Evolutionary conservation across 164 flowering plant genomes (phyloP), one percentile per base, ranked within the genome.

Genomic region (Macadamia integrifolia): DNA sequence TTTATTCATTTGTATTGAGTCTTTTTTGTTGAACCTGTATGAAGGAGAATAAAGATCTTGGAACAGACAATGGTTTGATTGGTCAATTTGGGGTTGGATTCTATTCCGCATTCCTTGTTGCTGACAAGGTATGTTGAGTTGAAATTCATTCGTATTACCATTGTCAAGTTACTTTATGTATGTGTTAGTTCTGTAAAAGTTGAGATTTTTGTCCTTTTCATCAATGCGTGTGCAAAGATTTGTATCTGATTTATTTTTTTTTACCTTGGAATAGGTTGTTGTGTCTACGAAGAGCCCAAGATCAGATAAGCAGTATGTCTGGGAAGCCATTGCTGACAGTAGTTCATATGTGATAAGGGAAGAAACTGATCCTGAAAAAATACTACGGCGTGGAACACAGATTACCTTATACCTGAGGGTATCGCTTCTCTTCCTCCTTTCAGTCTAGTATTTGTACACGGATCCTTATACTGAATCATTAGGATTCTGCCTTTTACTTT

Each of bases 71-170:
- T 74, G 74, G 95, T 65, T 80, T 94, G 78, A 92, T 94, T 76
- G 98, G 98, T 74, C 97, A 92, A 77, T 94, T 94, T 81, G 98
- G 98, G 78, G 98, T 94, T 76, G 98, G 98, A 1, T 94, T 94
- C 77, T 94, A 94, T 74, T 94, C 98, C 66, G 93, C 98, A 17
- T 94, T 94, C 77, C 80, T 94, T 66, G 97, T 94, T 58, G 91
- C 98, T 68, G 90, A 94, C 18, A 94, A 76, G 95, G 98, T 88
- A 62, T 49, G 9, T 23, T 48, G 23, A 23, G 23, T 23, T 23
- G 60, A 30, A 8, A 30, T 23, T 23, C 23, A 23, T 23, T 23
- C 23, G 23, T 23, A 23, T 1, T 31, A 49, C 23, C 13, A 48
- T 61, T 29, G 50, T 43, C 31, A 9, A 15, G 18, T 31, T 32